These are phyloP conservation scores for Leptographium galeiforme DNA, from an alignment of 2,329 filamentous ascomycete species.

Conservation along the genomic window DNA sequence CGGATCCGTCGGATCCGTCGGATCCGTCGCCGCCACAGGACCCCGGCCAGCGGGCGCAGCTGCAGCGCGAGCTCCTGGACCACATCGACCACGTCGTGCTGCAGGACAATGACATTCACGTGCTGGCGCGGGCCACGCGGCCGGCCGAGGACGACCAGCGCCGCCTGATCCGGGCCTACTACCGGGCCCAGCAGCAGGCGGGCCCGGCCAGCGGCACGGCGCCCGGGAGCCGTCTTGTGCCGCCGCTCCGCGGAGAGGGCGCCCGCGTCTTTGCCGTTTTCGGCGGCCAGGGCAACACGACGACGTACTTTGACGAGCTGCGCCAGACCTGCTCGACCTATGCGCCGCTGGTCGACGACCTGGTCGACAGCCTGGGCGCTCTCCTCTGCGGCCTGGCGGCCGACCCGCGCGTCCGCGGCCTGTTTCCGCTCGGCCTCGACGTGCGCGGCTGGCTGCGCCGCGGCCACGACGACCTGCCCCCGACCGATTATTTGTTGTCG, in stretches of 20 bases:
- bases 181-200: conserved; percentile 21
- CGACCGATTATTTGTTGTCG: conserved; percentile 86
- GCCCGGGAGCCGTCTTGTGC: too few relatives aligned
- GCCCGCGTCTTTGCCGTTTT: conserved; percentile 85
- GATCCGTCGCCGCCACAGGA: too few relatives aligned
- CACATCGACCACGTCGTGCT: conserved; percentile 96
- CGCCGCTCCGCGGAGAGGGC: conserved; percentile 73
- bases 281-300: conserved; percentile 94
- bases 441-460: conserved; percentile 92
- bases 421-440: conserved; percentile 94
- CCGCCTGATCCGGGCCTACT: conserved; percentile 84
- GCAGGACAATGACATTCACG: conserved; percentile 90
- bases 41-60: too few relatives aligned
- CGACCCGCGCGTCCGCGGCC: conserved; percentile 79
- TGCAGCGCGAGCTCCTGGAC: conserved; percentile 44
- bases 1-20: too few relatives aligned
- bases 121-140: conserved; percentile 68
- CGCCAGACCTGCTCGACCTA: conserved; percentile 86
- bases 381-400: conserved; percentile 75
- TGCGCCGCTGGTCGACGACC: conserved; percentile 75
- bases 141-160: conserved; percentile 91
- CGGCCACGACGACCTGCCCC: too few relatives aligned
- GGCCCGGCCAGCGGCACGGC: too few relatives aligned
- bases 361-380: conserved; percentile 68
- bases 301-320: conserved; percentile 98